These are phyloP conservation scores for Histomonas meleagridis DNA, from an alignment of 208 protist genomes.

Conservation along the genomic window DNA sequence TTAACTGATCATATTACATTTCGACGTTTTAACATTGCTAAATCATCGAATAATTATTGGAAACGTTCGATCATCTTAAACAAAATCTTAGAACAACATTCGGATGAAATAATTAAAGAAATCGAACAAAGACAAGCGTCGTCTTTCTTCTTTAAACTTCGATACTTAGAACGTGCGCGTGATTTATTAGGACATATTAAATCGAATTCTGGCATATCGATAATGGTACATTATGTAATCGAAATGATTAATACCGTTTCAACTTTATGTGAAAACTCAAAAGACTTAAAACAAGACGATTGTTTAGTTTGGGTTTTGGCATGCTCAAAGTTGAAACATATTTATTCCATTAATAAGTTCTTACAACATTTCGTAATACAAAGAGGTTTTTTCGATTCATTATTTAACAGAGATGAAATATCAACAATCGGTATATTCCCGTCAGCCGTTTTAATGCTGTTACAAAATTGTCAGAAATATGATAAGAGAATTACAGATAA, in stretches of 20 bases:
- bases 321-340: neutral
- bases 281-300: neutral
- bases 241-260: neutral
- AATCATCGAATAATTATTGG: neutral
- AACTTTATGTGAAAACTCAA: neutral
- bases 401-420: neutral
- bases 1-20: conserved; percentile 22
- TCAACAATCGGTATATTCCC: neutral
- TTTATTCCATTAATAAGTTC: neutral
- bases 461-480: neutral
- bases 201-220: neutral
- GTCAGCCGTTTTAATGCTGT: neutral
- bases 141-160: neutral
- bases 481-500: conserved; percentile 10
- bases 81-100: neutral
- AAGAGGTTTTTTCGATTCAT: neutral
- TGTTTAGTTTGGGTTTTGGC: neutral
- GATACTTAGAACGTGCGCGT: neutral
- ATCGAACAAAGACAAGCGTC: too few species aligned
- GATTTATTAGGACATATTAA: neutral
- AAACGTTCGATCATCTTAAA: neutral
- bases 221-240: neutral
- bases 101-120: neutral
- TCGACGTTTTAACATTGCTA: neutral
- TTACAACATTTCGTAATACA: neutral